Base-by-base conservation (phyloP, 257 asterid species). In the Nicotiana sylvestris region DNA sequence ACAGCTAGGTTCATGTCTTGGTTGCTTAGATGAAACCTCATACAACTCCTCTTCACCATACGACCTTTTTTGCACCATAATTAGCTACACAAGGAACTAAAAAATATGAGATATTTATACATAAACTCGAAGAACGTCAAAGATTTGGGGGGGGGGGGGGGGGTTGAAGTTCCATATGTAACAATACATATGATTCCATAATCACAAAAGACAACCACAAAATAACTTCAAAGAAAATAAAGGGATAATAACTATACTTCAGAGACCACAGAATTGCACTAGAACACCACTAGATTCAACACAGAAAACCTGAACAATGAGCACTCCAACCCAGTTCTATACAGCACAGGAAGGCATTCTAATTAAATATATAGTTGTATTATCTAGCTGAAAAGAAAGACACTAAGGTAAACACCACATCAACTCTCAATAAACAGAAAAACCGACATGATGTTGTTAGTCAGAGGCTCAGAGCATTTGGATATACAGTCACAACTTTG, bases 11-110 rank as follows among this genome's bases (percentile, higher is more conserved):
- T 84, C 91, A 29, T 87, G 97, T 85, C 89, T 93, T 13, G 88
- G 89, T 39, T 88, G 95, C 89, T 92, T 91, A 57, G 85, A 81
- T 76, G 97, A 84, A 81, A 92, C 89, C 85, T 88, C 93, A n/a
- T 87, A 90, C 66, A 87, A 67, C 76, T 90, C 87, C 69, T 85
- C 93, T 85, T 90, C 92, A 77, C 84, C 89, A 30, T 85, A 86
- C 12, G 93, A 91, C 29, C 98, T 90, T 78, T 94, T 94, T 78
- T 86, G 84, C 79, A 90, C 97, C 98, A 94, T 94, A 80, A 79
- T 66, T 66, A 79, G 60, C 69, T 39, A 57, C 49, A 30, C 57
- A 61, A 39, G 27, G 61, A 80, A 25, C 68, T 39, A 58, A 10
- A 25, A 25, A 12, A 25, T 79, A 80, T 35, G 57, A 62, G 82